phyloP scores from a whole-genome alignment of 306 rosid species.

The Trichosanthes cucumerina region DNA sequence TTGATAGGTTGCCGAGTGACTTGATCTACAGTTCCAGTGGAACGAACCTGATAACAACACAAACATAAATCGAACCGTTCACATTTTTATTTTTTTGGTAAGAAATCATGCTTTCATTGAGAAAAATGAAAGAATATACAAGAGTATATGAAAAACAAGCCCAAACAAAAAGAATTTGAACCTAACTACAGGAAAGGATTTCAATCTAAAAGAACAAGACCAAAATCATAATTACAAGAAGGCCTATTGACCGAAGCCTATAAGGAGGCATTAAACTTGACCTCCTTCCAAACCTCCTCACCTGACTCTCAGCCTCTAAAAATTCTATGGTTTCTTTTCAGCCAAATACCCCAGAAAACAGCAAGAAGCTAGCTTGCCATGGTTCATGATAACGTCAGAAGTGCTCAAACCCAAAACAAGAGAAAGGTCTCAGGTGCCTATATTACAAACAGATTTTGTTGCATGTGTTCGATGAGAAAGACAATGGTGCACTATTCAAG shows the following conservation, averaged over 20 bases:
- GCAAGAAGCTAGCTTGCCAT: not conserved
- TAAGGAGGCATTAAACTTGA: too few relatives aligned
- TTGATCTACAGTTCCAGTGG: constrained; percentile 76
- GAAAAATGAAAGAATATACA: too few relatives aligned
- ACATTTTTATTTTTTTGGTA: not conserved
- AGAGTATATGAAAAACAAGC: not conserved
- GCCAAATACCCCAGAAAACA: not conserved
- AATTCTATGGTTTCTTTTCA: not conserved
- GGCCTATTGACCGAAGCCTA: too few relatives aligned
- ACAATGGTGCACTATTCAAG: not conserved
- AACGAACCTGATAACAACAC: constrained; percentile 53
- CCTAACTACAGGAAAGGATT: too few relatives aligned
- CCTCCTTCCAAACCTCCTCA: too few relatives aligned
- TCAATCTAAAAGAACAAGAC: too few relatives aligned
- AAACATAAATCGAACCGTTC: not conserved
- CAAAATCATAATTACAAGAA: too few relatives aligned
- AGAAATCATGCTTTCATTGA: not conserved
- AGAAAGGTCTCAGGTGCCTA: not conserved
- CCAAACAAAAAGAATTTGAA: too few relatives aligned
- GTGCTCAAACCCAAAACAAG: not conserved
- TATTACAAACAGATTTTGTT: not conserved
- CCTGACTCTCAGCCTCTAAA: too few relatives aligned
- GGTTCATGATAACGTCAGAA: not conserved
- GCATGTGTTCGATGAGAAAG: not conserved
- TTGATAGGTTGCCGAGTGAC: constrained; percentile 80